Base-by-base conservation (phyloP, 305 asterid species). In the Solanum hybrid region DNA sequence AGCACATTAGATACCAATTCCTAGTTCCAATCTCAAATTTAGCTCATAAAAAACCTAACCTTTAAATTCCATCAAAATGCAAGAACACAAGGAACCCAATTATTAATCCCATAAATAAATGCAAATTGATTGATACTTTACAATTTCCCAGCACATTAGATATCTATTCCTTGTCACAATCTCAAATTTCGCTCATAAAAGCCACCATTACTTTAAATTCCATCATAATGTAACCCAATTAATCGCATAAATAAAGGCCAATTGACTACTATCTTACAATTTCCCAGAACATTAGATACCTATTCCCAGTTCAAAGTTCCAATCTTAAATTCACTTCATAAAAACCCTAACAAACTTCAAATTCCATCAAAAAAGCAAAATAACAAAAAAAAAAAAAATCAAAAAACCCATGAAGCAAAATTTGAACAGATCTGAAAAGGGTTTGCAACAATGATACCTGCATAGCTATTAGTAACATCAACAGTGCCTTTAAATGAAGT, bases 391-490 rank as follows among this genome's bases (percentile, higher is more conserved):
- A 29, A 31, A 31, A 31, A 31, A 31, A 31, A 31, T 26, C 0
- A 32, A 71, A 51, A 81, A 69, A 2, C 24, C 13, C 79, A 73
- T 38, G 22, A 22, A 79, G 9, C 89, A 92, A 60, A 29, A 24
- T 2, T n/a, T 24, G 6, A 12, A 89, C 92, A 93, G 97, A 95
- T 93, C 95, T 88, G 92, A 86, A 79, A 87, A 46, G 26, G 8
- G 10, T 35, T 72, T 10, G 6, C 17, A 31, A 89, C 82, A 89
- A 16, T 88, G 88, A 12, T 12, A 97, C 99, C 98, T 46, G 98
- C 99, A 79, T 95, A 96, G 96, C 97, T 94, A 93, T 97, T 96
- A 92, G 98, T 95, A 88, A 97, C 97, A 91, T 97, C 99, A 89
- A 97, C 98, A 64, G 96, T 95, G 92, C 99, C 99, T 91, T 94